Conservation (phyloP, 2,329 filamentous ascomycete genomes). For the Curvularia sp. region DNA sequence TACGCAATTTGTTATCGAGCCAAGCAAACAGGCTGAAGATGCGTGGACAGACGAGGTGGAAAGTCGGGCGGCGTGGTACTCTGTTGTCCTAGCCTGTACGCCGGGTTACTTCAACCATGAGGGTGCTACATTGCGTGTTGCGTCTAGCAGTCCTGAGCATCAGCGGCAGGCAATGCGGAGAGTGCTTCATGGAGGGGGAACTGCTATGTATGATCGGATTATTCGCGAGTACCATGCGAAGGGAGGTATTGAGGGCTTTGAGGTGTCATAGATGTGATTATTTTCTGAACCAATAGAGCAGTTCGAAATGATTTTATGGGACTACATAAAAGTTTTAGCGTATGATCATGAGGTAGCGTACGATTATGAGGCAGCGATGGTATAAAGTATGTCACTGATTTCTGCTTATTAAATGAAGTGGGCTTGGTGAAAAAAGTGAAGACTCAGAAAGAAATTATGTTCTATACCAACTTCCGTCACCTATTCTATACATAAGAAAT, state of each 20-base stretch:
- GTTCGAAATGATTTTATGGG: no score
- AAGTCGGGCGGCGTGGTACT: conserved; percentile 14
- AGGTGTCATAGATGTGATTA: conserved; percentile 5
- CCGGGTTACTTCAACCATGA: conserved; percentile 22
- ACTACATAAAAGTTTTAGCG: no score
- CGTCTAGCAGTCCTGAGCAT: not conserved
- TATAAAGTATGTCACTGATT: no score
- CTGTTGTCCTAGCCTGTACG: conserved; percentile 17
- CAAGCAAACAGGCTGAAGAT: conserved; percentile 17
- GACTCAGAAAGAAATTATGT: not conserved
- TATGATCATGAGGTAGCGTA: no score
- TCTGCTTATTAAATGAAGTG: no score
- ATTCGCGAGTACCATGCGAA: conserved; percentile 16
- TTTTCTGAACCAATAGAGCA: no score
- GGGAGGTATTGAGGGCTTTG: conserved; percentile 16
- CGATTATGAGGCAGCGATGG: no score
- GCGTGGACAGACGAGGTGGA: conserved; percentile 12
- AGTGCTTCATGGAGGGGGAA: conserved; percentile 10
- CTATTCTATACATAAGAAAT: not conserved
- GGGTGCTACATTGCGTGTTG: conserved; percentile 2
- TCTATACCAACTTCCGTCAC: not conserved
- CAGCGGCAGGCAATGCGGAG: conserved; percentile 9
- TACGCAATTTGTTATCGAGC: conserved; percentile 10
- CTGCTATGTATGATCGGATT: conserved; percentile 14
- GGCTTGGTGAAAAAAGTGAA: no score